Percentiles rank a stretch among this genome's conserved stretches.
phyloP scores from a whole-genome alignment of 495 filamentous ascomycete species.

The Alectoria sarmentosa region DNA sequence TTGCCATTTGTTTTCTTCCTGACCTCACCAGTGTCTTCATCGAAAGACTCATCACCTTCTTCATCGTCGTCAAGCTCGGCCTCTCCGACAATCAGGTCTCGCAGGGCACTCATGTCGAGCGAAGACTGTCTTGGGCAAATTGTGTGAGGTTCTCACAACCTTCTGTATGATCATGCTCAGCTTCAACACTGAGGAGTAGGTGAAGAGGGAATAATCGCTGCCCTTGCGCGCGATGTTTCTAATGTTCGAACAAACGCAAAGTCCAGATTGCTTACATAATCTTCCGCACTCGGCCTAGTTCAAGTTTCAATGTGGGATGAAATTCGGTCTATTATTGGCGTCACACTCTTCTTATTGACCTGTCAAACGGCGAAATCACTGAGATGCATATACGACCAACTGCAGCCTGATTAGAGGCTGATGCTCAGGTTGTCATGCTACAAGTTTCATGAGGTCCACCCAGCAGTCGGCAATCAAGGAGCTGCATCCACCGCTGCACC shows the following conservation, averaged over 20 bases:
- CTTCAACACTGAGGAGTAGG: neutral
- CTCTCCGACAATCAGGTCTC: conserved; percentile 74
- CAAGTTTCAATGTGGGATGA: neutral
- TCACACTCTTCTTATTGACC: neutral
- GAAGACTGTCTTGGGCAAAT: neutral
- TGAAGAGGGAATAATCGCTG: neutral
- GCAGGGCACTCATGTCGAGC: conserved; percentile 54
- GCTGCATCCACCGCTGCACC: neutral
- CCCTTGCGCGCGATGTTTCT: neutral
- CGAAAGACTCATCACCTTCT: conserved; percentile 84
- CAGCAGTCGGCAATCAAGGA: neutral
- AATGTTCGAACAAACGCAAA: neutral
- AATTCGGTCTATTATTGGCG: conserved; percentile 1
- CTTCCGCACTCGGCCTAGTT: neutral
- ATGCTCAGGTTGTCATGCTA: neutral
- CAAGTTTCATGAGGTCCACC: neutral
- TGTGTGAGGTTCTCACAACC: neutral
- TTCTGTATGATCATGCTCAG: neutral
- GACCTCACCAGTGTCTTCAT: conserved; percentile 69
- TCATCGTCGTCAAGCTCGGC: conserved; percentile 82
- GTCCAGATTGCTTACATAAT: conserved; percentile 5
- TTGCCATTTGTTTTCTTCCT: conserved; percentile 37
- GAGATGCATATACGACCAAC: neutral
- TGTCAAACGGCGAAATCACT: neutral
- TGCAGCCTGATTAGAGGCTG: neutral